Base-by-base conservation (phyloP, 1,284 basidiomycete species). In the Irpex sp. region DNA sequence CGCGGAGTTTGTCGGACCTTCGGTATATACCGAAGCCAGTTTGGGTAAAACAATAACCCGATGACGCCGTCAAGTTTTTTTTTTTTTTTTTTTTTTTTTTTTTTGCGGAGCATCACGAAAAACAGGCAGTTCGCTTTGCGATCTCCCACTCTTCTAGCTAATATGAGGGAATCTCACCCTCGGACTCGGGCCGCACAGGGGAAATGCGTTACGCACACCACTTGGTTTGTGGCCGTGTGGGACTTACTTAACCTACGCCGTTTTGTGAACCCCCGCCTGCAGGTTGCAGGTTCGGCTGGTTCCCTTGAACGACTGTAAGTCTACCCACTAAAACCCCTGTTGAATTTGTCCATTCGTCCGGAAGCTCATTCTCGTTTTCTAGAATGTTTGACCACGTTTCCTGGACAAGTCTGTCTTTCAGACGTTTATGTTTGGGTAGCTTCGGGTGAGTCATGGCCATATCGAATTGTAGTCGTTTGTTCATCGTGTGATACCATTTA, bases 241-340 rank as follows among this genome's bases (percentile, higher is more conserved):
- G 54, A 28, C 42, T 39, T 8, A 8, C 10, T 39, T n/a, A 45
- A 12, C 35, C 37, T 8, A 19, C 56, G 8, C 45, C 28, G 35
- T 12, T 45, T n/a, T 23, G 23, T 23, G 23, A 45, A 45, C 10
- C 39, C 39, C n/a, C 39, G 39, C 10, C 39, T 45, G 10, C 12
- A n/a, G 12, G 12, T 45, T n/a, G 39, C 39, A 45, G 23, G 12
- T 45, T 45, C 12, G 39, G 49, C 49, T 10, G 14, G 14, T 51
- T 23, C 14, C 19, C 49, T 10, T 9, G 49, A 16, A 12, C n/a
- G 49, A 19, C 16, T 18, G 9, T 10, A 51, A 19, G 19, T 51
- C 49, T 58, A 58, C 58, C 58, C 58, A 58, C 58, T 58, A 56
- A 56, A 56, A 55, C 58, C 58, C 52, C 58, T 21, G 23, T 12